A percentile compares a stretch with the other conserved stretches of the same genome.
These are phyloP conservation scores for Zygoascus flipseniorum DNA, from an alignment of 805 yeast genomes.

Conservation along the genomic window DNA sequence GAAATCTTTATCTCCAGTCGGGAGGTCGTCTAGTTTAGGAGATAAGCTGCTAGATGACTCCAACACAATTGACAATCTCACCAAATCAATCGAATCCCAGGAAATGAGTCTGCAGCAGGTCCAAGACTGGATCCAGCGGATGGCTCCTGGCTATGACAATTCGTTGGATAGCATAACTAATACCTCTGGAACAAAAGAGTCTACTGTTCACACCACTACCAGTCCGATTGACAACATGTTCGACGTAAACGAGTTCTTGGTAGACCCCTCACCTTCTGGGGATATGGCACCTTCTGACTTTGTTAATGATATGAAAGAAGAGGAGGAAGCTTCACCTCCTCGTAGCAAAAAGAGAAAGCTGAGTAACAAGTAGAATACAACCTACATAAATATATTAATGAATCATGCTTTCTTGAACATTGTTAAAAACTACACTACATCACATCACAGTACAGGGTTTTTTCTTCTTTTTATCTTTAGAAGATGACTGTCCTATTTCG, in stretches of 20 bases:
- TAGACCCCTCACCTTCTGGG: constrained; percentile 4
- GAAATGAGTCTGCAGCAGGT: constrained; percentile 24
- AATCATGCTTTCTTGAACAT: neutral
- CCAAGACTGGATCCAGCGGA: constrained; percentile 24
- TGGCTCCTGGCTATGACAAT: constrained; percentile 8
- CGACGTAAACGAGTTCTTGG: constrained; percentile 23
- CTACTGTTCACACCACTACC: neutral
- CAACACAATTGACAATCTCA: constrained; percentile 17
- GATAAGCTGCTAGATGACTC: constrained; percentile 1
- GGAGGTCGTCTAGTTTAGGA: neutral
- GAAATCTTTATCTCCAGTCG: neutral
- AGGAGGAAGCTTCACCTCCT: neutral
- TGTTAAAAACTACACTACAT: neutral
- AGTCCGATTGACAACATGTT: constrained; percentile 6
- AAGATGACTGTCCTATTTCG: constrained; percentile 3
- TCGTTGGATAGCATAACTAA: neutral
- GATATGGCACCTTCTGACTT: neutral
- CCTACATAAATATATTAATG: neutral
- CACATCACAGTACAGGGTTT: constrained; percentile 12
- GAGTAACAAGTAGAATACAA: neutral
- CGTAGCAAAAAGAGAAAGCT: neutral
- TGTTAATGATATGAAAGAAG: neutral
- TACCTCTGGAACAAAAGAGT: neutral
- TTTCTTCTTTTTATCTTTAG: constrained; percentile 9
- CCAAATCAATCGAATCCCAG: constrained; percentile 21